phyloP scores from a whole-genome alignment of 148 eudicot species.

The Dianthus caryophyllus region DNA sequence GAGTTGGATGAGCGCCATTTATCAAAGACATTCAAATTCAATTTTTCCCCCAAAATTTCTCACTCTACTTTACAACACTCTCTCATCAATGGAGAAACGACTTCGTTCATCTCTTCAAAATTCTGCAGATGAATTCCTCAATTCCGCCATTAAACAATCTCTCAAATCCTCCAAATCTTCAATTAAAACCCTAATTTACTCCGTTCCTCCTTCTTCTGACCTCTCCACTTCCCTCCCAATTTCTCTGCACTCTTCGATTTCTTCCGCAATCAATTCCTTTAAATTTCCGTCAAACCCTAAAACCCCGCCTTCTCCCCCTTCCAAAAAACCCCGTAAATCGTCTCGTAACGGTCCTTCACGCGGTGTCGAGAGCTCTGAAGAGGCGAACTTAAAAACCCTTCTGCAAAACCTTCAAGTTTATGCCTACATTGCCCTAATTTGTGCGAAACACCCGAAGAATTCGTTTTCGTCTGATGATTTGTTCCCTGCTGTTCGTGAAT shows the following conservation, averaged over 20 bases:
- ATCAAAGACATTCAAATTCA: too few relatives aligned
- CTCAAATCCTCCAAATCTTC: conserved; percentile 60
- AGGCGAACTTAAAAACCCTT: conserved; percentile 17
- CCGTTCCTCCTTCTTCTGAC: conserved; percentile 43
- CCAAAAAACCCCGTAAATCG: conserved; percentile 44
- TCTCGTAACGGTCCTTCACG: conserved; percentile 24
- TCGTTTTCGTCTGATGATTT: conserved; percentile 51
- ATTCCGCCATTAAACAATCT: conserved; percentile 49
- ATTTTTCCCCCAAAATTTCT: neutral
- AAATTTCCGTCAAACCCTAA: conserved; percentile 27
- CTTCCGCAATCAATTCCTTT: conserved; percentile 44
- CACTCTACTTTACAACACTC: conserved; percentile 1
- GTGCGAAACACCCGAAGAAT: conserved; percentile 53
- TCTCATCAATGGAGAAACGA: conserved; percentile 73
- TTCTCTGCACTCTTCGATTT: conserved; percentile 52
- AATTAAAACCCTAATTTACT: conserved; percentile 61
- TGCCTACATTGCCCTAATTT: conserved; percentile 44
- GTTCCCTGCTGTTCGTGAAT: conserved; percentile 52
- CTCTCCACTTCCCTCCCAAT: conserved; percentile 54
- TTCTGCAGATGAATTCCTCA: conserved; percentile 71
- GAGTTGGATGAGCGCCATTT: too few relatives aligned
- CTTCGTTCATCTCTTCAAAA: conserved; percentile 67
- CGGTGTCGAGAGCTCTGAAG: conserved; percentile 15
- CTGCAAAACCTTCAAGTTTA: conserved; percentile 48
- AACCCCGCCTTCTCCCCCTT: conserved; percentile 40